Conservation (phyloP, 345 rosid genomes). For the Salix udensis region DNA sequence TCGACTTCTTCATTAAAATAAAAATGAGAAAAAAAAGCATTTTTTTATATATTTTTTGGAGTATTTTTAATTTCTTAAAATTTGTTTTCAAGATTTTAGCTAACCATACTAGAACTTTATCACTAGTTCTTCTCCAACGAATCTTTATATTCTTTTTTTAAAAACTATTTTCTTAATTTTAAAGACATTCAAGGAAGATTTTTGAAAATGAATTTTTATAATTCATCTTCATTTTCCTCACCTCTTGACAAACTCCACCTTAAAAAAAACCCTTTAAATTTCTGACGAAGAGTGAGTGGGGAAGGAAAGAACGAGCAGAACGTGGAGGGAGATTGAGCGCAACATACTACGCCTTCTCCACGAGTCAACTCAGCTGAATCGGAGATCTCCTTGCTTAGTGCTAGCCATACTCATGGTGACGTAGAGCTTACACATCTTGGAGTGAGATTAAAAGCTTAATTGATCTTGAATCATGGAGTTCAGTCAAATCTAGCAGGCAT, state of each 20-base stretch:
- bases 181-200: no score
- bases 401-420: conserved; percentile 62
- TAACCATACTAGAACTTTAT: no score
- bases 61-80: no score
- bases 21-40: no score
- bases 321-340: conserved; percentile 35
- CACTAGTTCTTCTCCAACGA: no score
- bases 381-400: conserved; percentile 50
- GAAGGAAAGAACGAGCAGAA: conserved; percentile 25
- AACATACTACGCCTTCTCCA: conserved; percentile 59
- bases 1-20: no score
- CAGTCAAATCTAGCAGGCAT: conserved; percentile 36
- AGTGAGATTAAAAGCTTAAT: conserved; percentile 41
- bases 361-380: conserved; percentile 52
- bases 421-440: conserved; percentile 54
- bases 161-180: no score
- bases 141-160: no score
- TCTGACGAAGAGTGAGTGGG: background rate
- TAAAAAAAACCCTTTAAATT: background rate
- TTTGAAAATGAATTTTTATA: no score
- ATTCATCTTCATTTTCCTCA: no score
- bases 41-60: no score
- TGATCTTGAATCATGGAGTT: conserved; percentile 55
- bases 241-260: background rate
- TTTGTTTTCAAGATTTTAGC: no score